phyloP scores from a whole-genome alignment of 1,284 basidiomycete species.

The Pascua sp. region DNA sequence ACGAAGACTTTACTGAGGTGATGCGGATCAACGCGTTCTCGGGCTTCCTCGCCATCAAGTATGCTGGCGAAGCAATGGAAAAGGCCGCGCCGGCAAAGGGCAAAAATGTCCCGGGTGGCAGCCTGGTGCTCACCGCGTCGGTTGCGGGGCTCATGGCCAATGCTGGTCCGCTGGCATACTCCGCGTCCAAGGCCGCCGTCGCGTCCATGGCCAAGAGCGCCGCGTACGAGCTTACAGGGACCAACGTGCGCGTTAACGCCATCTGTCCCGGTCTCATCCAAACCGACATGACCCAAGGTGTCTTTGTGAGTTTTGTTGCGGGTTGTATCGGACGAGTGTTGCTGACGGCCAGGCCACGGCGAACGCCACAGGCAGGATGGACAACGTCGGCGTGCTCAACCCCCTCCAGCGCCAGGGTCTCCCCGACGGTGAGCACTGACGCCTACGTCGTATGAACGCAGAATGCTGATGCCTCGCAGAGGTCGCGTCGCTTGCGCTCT shows the following conservation, averaged over 20 bases:
- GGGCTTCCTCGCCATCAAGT: conserved; percentile 82
- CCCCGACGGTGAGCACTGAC: conserved; percentile 23
- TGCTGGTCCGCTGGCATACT: conserved; percentile 80
- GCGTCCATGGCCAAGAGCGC: conserved; percentile 80
- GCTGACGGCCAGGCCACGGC: conserved; percentile 26
- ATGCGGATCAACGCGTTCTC: conserved; percentile 72
- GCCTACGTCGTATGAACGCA: conserved; percentile 49
- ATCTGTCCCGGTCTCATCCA: conserved; percentile 83
- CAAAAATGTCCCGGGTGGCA: conserved; percentile 68
- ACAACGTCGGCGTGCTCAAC: conserved; percentile 61
- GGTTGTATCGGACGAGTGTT: too few relatives aligned
- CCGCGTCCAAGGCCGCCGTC: conserved; percentile 84
- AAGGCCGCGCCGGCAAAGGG: conserved; percentile 59
- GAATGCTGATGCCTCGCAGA: conserved; percentile 66
- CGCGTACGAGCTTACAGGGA: conserved; percentile 71
- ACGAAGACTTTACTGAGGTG: conserved; percentile 67
- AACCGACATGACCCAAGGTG: conserved; percentile 73
- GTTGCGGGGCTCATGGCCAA: conserved; percentile 84
- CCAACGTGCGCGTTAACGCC: conserved; percentile 84
- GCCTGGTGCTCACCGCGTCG: conserved; percentile 85
- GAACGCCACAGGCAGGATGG: conserved; percentile 60
- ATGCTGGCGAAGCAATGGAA: conserved; percentile 76
- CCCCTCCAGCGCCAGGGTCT: conserved; percentile 75
- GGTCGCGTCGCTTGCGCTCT: conserved; percentile 56
- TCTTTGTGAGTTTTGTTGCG: conserved; percentile 65